phyloP scores from a whole-genome alignment of 345 rosid genomes.

The Passiflora organensis region DNA sequence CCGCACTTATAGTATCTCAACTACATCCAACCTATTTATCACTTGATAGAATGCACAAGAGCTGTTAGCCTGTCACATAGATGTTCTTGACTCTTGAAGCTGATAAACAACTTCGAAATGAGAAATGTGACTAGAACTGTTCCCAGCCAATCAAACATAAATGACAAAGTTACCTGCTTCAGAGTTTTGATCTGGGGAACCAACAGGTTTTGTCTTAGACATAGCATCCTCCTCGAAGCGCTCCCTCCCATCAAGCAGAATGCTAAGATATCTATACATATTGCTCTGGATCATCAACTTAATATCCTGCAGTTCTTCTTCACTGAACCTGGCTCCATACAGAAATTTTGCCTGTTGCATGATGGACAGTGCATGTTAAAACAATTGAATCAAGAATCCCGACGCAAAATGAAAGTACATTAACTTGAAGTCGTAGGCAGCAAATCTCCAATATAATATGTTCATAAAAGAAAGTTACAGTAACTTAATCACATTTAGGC shows the following conservation, averaged over 20 bases:
- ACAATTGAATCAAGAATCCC: background rate
- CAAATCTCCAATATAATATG: background rate
- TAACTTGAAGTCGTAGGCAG: background rate
- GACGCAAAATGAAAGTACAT: background rate
- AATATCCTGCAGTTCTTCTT: constrained; percentile 49
- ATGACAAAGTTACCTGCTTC: constrained; percentile 41
- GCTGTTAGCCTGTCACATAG: no score
- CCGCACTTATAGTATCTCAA: background rate
- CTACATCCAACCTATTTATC: no score
- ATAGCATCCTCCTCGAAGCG: constrained; percentile 49
- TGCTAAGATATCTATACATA: constrained; percentile 60
- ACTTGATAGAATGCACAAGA: no score
- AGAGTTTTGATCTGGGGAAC: constrained; percentile 36
- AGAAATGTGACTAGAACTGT: constrained; percentile 1
- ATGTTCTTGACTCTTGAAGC: no score
- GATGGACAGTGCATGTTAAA: background rate
- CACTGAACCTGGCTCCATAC: constrained; percentile 45
- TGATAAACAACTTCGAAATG: background rate
- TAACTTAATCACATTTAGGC: no score
- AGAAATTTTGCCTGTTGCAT: constrained; percentile 45
- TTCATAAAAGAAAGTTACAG: no score
- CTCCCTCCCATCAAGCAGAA: constrained; percentile 61
- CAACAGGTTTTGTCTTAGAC: constrained; percentile 37
- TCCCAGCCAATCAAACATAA: background rate
- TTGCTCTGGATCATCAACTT: constrained; percentile 66